Evolutionary conservation across 176 grass and related monocot genomes (phyloP).

Genomic region (Paspalum vaginatum): DNA sequence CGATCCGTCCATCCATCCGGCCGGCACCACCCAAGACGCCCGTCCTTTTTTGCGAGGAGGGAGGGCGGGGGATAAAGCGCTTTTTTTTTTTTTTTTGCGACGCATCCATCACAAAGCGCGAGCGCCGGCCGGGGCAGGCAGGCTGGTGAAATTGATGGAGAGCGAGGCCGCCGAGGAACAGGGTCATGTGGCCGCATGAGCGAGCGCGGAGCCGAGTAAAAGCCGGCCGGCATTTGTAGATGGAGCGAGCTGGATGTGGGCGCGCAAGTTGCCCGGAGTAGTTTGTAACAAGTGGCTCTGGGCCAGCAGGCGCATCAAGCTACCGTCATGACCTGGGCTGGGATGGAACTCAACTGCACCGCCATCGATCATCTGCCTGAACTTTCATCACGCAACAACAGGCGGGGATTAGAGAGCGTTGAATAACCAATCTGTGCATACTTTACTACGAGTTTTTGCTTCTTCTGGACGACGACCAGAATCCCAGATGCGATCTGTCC

Average conservation of each 20-base stretch:
- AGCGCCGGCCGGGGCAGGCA: too few relatives aligned
- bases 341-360: too few relatives aligned
- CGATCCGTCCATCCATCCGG: conserved; percentile 11
- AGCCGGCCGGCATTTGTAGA: conserved; percentile 47
- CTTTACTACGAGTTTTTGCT: not conserved
- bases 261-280: not conserved
- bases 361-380: not conserved
- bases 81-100: too few relatives aligned
- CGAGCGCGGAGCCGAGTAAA: conserved; percentile 24
- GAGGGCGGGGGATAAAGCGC: not conserved
- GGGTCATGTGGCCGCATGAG: conserved; percentile 49
- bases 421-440: not conserved
- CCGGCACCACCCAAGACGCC: not conserved
- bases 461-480: not conserved
- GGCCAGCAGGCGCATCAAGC: not conserved
- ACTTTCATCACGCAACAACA: not conserved
- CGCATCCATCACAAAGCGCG: not conserved
- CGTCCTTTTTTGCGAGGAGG: conserved; percentile 27
- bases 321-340: not conserved
- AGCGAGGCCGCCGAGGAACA: not conserved
- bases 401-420: not conserved
- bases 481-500: conserved; percentile 14
- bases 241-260: not conserved
- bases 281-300: not conserved
- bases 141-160: not conserved